Base-by-base conservation (phyloP, 129 eudicot species). In the Pulicaria dysenterica region DNA sequence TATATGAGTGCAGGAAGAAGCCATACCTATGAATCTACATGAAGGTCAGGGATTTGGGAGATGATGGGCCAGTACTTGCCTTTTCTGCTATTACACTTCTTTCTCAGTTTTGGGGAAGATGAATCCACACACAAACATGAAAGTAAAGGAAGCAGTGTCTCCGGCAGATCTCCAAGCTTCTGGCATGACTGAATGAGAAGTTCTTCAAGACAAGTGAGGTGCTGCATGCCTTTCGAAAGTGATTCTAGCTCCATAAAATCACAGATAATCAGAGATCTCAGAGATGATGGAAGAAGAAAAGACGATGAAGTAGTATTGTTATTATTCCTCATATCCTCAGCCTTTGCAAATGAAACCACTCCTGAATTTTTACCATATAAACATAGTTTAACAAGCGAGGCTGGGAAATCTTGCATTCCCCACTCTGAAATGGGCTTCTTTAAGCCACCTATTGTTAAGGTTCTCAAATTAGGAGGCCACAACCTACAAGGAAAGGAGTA, bases 41-140 rank as follows among this genome's bases (percentile, higher is more conserved):
- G 50, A 48, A 47, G 58, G 58, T 41, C 34, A 38, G 74, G 63
- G 40, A 69, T 69, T 53, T 69, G 62, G 38, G 74, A 69, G 38
- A 69, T 53, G 59, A 59, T 53, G n/a, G 65, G 49, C 77, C 82
- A 61, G 48, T 77, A 61, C 6, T 77, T 48, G 1, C 72, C 77
- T 24, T 62, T 77, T 39, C 36, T 53, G 9, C 31, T 12, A 1
- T 5, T 3, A 58, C 69, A 72, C 19, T 53, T 72, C 5, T 36
- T 60, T 3, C 10, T 34, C 34, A 77, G 41, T 59, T 49, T 3
- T 3, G 48, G 17, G 37, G 70, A 61, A 8, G 11, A 5, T 0
- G 1, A 4, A 8, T 4, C 24, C 16, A 79, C 45, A 9, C 6
- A 1, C 13, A 79, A 56, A 40, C 54, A 2, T 14, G 70, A 38